These are phyloP conservation scores for Tranzscheliella williamsii DNA, from an alignment of 1,284 basidiomycete genomes.

Conservation along the genomic window DNA sequence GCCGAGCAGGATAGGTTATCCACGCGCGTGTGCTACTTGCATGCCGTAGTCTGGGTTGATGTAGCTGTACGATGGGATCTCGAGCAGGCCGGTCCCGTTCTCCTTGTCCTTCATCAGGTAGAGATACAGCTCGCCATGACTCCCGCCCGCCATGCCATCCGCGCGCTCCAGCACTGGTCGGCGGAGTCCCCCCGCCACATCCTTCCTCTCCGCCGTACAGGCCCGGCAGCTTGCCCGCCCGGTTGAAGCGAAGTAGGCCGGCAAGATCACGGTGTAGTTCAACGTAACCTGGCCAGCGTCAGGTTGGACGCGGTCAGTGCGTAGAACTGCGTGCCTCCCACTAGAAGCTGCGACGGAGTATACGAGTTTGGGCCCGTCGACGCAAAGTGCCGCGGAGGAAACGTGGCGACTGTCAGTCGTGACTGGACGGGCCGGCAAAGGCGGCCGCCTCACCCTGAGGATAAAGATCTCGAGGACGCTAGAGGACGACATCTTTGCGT, in stretches of 20 bases:
- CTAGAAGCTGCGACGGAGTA: constrained; percentile 48
- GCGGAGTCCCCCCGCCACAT: constrained; percentile 63
- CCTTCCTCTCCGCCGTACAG: constrained; percentile 61
- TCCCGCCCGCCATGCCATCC: constrained; percentile 62
- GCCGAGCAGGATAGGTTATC: not conserved
- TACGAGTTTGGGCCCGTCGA: constrained; percentile 12
- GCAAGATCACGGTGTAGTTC: constrained; percentile 61
- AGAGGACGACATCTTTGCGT: no score
- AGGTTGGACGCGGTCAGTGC: constrained; percentile 11
- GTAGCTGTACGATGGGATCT: constrained; percentile 19
- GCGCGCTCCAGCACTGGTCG: constrained; percentile 61
- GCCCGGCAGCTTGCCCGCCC: constrained; percentile 63
- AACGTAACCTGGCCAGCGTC: constrained; percentile 7
- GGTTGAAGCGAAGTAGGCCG: constrained; percentile 60
- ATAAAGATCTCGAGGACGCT: no score
- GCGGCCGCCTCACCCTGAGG: no score
- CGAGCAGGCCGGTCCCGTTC: constrained; percentile 9
- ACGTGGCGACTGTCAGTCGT: no score
- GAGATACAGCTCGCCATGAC: constrained; percentile 67
- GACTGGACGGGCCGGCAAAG: no score
- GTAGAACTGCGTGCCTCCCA: constrained; percentile 25
- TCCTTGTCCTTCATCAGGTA: constrained; percentile 37
- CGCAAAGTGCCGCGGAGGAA: no score
- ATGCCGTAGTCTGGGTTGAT: constrained; percentile 39
- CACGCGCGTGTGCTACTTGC: constrained; percentile 4